Base-by-base conservation (phyloP, 1,284 basidiomycete species). In the Bondarzewia mesenterica region DNA sequence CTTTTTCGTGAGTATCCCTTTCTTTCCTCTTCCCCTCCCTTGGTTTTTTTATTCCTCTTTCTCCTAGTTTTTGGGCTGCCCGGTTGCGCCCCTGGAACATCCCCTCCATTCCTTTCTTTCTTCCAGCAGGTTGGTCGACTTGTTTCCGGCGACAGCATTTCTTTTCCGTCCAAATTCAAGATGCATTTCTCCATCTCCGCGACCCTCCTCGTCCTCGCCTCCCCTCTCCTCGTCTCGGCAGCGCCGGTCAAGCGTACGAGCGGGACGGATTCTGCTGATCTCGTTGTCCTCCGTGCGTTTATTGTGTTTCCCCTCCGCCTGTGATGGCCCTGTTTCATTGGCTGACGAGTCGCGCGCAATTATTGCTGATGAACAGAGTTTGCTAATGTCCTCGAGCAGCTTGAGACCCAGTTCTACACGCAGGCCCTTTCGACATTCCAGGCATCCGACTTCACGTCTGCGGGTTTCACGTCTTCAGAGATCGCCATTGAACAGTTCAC, bases 351-450 rank as follows among this genome's bases (percentile, higher is more conserved):
- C 43, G 50, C 25, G 16, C 48, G n/a, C n/a, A n/a, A n/a, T n/a
- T n/a, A n/a, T 47, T 49, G 41, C 22, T n/a, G 42, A 25, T 32
- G 6, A 23, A 7, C 59, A 88, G 85, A 82, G 61, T 89, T 90
- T 57, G 85, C 85, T 32, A 71, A 80, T 60, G 78, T 85, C 39
- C 70, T 89, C 40, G 86, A 90, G 64, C 75, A 82, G 53, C 70
- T 90, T 22, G 87, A 90, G 63, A 74, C 73, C 22, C 58, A 67
- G 38, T 90, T 89, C 62, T 92, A 92, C 65, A 55, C 67, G 4
- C 70, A 85, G 56, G 87, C 79, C 16, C 69, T 92, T 23, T 52
- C 62, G 29, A 80, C 80, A 58, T 92, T 91, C 72, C 68, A 77
- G 58, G 65, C 71, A 29, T 62, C 72, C 5, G 86, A 84, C 65